A percentile compares a stretch with the other conserved stretches of the same genome.
Conservation (phyloP, 306 rosid species). For the Quercus cerris region DNA sequence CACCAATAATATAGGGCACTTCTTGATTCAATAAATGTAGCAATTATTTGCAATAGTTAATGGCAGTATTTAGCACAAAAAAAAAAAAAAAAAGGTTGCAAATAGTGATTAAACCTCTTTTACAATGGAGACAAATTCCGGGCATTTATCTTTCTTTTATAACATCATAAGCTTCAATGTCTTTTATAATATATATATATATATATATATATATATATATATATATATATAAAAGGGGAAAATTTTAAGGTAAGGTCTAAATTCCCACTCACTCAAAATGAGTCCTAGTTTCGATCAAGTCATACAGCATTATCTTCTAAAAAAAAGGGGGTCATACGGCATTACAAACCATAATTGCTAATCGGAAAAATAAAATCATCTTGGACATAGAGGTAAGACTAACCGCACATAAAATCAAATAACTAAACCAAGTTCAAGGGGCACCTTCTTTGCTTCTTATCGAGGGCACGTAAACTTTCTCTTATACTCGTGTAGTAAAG, state of each 20-base stretch:
- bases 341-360: background rate
- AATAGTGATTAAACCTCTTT: too few species aligned
- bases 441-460: slow-evolving; percentile 81
- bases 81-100: too few species aligned
- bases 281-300: background rate
- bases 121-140: too few species aligned
- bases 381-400: background rate
- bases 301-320: background rate
- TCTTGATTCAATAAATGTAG: too few species aligned
- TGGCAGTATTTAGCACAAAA: too few species aligned
- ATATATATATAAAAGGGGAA: too few species aligned
- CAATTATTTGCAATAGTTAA: too few species aligned
- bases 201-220: too few species aligned
- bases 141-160: too few species aligned
- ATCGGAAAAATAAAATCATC: slow-evolving; percentile 1
- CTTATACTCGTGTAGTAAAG: slow-evolving; percentile 32
- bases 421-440: background rate
- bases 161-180: too few species aligned
- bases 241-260: slow-evolving; percentile 9
- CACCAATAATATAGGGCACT: too few species aligned
- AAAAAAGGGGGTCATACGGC: background rate
- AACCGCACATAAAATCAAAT: background rate
- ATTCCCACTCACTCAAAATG: background rate
- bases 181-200: too few species aligned
- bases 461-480: slow-evolving; percentile 71